phyloP scores from a whole-genome alignment of 805 yeast species.

The Metschnikowia corniflorae region DNA sequence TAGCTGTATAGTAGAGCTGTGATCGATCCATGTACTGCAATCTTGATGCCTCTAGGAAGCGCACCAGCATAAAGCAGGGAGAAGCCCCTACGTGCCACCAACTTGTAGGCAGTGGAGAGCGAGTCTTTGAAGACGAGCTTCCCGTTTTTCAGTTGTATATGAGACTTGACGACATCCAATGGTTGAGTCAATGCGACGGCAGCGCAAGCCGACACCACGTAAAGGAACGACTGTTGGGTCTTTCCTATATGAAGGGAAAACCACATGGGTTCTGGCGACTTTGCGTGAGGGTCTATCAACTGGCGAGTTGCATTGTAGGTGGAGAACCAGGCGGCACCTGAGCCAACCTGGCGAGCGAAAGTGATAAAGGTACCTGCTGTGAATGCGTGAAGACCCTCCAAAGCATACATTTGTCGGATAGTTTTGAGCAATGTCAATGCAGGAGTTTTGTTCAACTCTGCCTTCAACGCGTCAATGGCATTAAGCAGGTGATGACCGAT shows the following conservation, averaged over 20 bases:
- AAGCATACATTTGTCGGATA: constrained; percentile 60
- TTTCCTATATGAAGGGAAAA: constrained; percentile 43
- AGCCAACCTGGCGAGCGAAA: constrained; percentile 69
- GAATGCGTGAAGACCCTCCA: constrained; percentile 75
- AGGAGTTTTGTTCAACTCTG: constrained; percentile 48
- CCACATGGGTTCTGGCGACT: constrained; percentile 32
- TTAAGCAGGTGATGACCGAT: constrained; percentile 4
- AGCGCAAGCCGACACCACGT: constrained; percentile 57
- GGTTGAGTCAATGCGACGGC: constrained; percentile 85
- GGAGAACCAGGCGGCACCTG: constrained; percentile 80
- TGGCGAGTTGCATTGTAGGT: constrained; percentile 78
- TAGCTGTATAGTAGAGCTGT: constrained; percentile 61
- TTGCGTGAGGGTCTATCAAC: constrained; percentile 49
- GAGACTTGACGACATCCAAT: constrained; percentile 78
- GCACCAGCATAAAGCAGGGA: constrained; percentile 34
- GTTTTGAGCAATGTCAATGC: constrained; percentile 51
- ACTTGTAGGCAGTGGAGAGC: constrained; percentile 34
- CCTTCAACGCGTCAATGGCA: constrained; percentile 14
- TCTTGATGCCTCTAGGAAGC: constrained; percentile 64
- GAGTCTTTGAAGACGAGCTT: constrained; percentile 56
- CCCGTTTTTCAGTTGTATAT: constrained; percentile 79
- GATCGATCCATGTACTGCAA: constrained; percentile 67
- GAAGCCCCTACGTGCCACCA: constrained; percentile 29
- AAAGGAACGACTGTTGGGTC: constrained; percentile 49
- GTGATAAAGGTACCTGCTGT: constrained; percentile 85